Percentiles rank a stretch among this genome's conserved stretches.
Conservation (phyloP, 257 asterid genomes). For the Hygrophila difformis region DNA sequence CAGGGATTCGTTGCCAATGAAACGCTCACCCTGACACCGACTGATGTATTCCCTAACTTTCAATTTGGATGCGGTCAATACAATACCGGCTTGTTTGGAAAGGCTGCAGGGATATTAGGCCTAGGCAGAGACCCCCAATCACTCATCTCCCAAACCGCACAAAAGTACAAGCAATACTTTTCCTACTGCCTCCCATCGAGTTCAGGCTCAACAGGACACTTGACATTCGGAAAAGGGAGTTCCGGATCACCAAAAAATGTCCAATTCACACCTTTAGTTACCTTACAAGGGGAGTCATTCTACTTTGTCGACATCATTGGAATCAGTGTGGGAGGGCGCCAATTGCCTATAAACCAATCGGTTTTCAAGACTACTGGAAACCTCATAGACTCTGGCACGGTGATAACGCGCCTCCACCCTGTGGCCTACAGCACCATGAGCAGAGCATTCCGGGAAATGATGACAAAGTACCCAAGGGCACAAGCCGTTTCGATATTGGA, state of each 20-base stretch:
- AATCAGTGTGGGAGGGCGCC: conserved; percentile 40
- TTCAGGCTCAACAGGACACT: conserved; percentile 18
- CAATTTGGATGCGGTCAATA: conserved; percentile 69
- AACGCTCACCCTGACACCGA: conserved; percentile 30
- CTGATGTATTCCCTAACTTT: conserved; percentile 33
- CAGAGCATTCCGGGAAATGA: conserved; percentile 34
- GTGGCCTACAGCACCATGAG: conserved; percentile 42
- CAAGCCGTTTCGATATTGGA: conserved; percentile 44
- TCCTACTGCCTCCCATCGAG: conserved; percentile 69
- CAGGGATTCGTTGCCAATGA: conserved; percentile 46
- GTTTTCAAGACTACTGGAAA: conserved; percentile 42
- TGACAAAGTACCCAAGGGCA: conserved; percentile 44
- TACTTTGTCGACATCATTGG: conserved; percentile 39
- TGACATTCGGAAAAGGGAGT: neutral
- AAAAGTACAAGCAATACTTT: conserved; percentile 46
- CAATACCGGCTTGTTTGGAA: conserved; percentile 54
- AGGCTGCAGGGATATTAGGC: conserved; percentile 56
- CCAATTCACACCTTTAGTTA: conserved; percentile 44
- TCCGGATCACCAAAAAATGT: neutral
- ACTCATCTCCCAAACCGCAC: conserved; percentile 49
- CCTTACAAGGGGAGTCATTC: conserved; percentile 22
- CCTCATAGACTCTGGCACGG: conserved; percentile 82
- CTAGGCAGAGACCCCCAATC: conserved; percentile 54
- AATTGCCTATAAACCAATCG: conserved; percentile 32
- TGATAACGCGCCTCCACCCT: conserved; percentile 63